phyloP scores from a whole-genome alignment of 306 rosid genomes.

The Biancaea sappan region DNA sequence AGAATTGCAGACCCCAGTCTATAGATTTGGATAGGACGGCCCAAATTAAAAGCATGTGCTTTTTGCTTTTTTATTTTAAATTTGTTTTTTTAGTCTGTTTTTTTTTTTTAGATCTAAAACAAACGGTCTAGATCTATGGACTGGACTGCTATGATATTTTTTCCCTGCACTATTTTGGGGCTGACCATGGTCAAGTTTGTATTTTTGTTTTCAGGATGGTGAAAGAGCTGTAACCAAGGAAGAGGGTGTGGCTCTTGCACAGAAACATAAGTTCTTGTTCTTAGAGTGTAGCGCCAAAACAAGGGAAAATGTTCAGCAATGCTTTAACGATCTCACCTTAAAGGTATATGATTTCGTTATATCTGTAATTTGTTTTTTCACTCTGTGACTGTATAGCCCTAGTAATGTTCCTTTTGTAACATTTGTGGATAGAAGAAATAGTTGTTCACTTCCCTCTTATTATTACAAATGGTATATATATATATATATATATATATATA shows the following conservation, averaged over 20 bases:
- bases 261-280: conserved; percentile 67
- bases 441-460: neutral
- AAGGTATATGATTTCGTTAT: conserved; percentile 52
- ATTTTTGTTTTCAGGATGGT: conserved; percentile 50
- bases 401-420: neutral
- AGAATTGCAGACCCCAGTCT: too few relatives aligned
- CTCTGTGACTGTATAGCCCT: conserved; percentile 7
- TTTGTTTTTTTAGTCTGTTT: too few relatives aligned
- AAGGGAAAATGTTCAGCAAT: conserved; percentile 76
- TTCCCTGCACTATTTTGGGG: neutral
- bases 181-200: conserved; percentile 16
- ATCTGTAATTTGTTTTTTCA: neutral
- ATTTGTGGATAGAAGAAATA: neutral
- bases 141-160: neutral
- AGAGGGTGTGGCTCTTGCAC: conserved; percentile 86
- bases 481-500: too few relatives aligned
- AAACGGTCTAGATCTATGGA: too few relatives aligned
- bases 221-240: conserved; percentile 78
- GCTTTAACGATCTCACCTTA: conserved; percentile 66
- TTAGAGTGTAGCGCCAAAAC: conserved; percentile 88
- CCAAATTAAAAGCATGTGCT: too few relatives aligned
- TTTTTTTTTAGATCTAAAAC: too few relatives aligned
- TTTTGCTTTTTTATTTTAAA: too few relatives aligned
- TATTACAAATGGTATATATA: neutral
- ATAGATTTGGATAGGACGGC: too few relatives aligned